phyloP scores from a whole-genome alignment of 1,139 yeast genomes.

The Yamadazyma conglobata region DNA sequence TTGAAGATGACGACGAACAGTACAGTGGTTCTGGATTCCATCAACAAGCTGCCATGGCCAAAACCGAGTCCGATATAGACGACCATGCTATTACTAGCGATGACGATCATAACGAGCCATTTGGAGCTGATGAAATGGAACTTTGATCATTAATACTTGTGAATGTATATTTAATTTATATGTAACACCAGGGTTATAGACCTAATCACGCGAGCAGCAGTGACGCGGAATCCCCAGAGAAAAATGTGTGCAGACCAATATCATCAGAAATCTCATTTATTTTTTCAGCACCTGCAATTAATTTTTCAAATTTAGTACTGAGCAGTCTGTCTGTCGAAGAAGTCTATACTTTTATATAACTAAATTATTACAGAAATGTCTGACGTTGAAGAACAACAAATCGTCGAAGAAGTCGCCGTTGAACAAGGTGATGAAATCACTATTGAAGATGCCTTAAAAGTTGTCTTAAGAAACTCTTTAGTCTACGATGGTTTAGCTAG shows the following conservation, averaged over 20 bases:
- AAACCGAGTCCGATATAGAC: constrained; percentile 16
- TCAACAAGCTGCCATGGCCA: constrained; percentile 12
- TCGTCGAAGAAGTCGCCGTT: constrained; percentile 81
- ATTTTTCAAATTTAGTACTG: constrained; percentile 48
- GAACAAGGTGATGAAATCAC: constrained; percentile 89
- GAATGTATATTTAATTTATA: neutral
- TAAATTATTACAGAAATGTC: constrained; percentile 56
- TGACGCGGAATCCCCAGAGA: too few relatives aligned
- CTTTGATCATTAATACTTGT: too few relatives aligned
- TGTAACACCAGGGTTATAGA: constrained; percentile 7
- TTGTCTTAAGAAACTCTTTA: constrained; percentile 96
- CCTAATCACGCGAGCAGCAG: constrained; percentile 5
- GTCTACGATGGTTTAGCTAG: constrained; percentile 99
- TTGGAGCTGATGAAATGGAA: constrained; percentile 70
- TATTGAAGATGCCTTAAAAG: constrained; percentile 98
- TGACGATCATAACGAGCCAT: constrained; percentile 38
- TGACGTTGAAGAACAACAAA: constrained; percentile 83
- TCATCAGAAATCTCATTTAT: too few relatives aligned
- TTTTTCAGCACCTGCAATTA: too few relatives aligned
- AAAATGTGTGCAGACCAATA: too few relatives aligned
- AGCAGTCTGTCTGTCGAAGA: constrained; percentile 87
- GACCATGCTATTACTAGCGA: constrained; percentile 44
- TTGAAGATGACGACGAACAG: constrained; percentile 84
- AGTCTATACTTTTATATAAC: constrained; percentile 45
- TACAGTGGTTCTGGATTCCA: constrained; percentile 17